phyloP scores from a whole-genome alignment of 2,329 filamentous ascomycete genomes.

The Trichophyton schoenleinii region DNA sequence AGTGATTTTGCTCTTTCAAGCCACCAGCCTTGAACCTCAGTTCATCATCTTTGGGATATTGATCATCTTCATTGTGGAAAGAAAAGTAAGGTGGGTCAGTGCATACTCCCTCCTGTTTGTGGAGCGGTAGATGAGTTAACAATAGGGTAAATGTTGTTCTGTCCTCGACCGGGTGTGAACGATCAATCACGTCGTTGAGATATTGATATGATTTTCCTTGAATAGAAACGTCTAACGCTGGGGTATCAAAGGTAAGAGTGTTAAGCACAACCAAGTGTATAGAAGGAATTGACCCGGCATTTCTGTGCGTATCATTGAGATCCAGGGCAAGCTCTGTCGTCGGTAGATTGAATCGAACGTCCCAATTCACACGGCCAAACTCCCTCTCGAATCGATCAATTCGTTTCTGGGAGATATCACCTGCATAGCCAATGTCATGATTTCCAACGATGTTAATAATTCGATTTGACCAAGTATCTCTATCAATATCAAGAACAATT shows the following conservation, averaged over 20 bases:
- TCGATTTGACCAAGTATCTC: constrained; percentile 54
- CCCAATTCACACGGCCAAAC: constrained; percentile 86
- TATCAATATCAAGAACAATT: constrained; percentile 20
- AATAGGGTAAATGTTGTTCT: constrained; percentile 63
- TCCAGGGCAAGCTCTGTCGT: background rate
- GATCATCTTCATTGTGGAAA: constrained; percentile 60
- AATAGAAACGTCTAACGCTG: constrained; percentile 52
- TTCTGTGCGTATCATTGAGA: constrained; percentile 18
- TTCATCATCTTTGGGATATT: constrained; percentile 15
- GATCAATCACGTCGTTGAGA: constrained; percentile 45
- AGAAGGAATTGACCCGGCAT: constrained; percentile 39
- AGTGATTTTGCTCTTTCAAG: constrained; percentile 79
- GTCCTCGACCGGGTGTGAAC: constrained; percentile 47
- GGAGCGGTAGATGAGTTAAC: constrained; percentile 81
- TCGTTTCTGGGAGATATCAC: constrained; percentile 67
- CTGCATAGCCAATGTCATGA: constrained; percentile 92
- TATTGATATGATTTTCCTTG: constrained; percentile 69
- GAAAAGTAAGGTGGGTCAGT: constrained; percentile 72
- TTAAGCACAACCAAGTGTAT: constrained; percentile 79
- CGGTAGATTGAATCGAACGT: constrained; percentile 57
- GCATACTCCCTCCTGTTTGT: constrained; percentile 72
- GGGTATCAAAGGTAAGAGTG: constrained; percentile 84
- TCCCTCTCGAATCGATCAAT: constrained; percentile 68
- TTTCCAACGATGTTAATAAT: constrained; percentile 89
- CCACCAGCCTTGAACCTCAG: constrained; percentile 29